phyloP scores from a whole-genome alignment of 2,329 filamentous ascomycete species.

The Blastomyces parvus region DNA sequence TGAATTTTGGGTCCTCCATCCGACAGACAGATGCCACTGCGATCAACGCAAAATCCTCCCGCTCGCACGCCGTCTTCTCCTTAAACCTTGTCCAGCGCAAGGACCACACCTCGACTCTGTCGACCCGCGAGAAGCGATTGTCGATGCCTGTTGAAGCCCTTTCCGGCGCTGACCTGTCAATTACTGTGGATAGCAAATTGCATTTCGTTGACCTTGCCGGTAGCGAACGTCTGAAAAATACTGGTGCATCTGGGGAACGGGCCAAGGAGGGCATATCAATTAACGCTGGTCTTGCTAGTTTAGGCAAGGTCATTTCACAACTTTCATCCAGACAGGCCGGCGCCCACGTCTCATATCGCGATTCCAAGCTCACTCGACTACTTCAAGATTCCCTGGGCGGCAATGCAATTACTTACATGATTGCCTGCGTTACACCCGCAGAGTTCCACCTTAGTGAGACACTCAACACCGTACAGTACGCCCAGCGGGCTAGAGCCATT shows the following conservation, averaged over 20 bases:
- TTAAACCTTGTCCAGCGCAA: constrained; percentile 82
- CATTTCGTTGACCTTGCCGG: constrained; percentile 97
- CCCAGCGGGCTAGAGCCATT: constrained; percentile 87
- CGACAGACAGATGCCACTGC: constrained; percentile 95
- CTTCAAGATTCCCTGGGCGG: constrained; percentile 94
- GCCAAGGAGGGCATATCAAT: constrained; percentile 97
- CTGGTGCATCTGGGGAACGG: constrained; percentile 84
- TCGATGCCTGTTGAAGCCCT: constrained; percentile 79
- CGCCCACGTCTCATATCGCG: constrained; percentile 91
- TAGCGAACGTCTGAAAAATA: constrained; percentile 95
- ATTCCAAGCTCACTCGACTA: constrained; percentile 90
- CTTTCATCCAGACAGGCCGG: constrained; percentile 80
- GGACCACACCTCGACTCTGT: constrained; percentile 39
- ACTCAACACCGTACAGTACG: constrained; percentile 94
- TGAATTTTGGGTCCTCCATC: constrained; percentile 88
- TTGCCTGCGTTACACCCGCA: constrained; percentile 92
- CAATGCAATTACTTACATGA: constrained; percentile 98
- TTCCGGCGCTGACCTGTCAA: constrained; percentile 51
- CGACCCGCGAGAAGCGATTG: constrained; percentile 66
- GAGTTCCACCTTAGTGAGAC: constrained; percentile 98
- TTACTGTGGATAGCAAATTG: constrained; percentile 94
- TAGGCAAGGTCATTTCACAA: constrained; percentile 97
- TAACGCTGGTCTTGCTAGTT: constrained; percentile 85
- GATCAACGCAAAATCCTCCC: constrained; percentile 94
- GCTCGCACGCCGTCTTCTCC: constrained; percentile 95